Conservation (phyloP, 2,329 filamentous ascomycete genomes). For the Pseudogymnoascus sp. region DNA sequence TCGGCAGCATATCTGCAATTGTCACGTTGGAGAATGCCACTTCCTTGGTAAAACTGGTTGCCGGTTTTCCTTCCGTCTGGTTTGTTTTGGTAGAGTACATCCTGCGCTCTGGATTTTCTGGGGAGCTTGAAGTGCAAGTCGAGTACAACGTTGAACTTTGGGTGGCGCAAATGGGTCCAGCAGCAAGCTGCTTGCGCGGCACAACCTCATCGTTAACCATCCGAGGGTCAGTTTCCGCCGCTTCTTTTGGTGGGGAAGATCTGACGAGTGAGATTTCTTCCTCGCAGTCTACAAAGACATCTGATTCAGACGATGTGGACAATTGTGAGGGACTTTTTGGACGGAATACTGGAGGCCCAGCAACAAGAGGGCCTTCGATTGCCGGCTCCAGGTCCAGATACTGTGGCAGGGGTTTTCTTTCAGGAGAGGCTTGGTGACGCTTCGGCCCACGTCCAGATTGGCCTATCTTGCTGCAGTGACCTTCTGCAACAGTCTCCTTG, state of each 20-base stretch:
- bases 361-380: background rate
- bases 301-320: background rate
- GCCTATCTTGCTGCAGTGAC: background rate
- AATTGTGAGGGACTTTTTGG: background rate
- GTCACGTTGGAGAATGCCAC: background rate
- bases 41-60: background rate
- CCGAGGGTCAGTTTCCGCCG: background rate
- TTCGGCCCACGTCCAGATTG: background rate
- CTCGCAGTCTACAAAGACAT: slow-evolving; percentile 1
- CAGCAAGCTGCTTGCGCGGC: background rate
- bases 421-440: background rate
- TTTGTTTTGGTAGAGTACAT: background rate
- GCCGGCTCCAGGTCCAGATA: background rate
- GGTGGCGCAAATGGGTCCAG: background rate
- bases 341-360: background rate
- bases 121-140: background rate
- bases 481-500: too few species aligned
- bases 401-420: background rate
- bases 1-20: background rate
- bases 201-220: background rate
- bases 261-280: background rate
- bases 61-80: background rate
- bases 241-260: background rate
- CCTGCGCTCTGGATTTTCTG: background rate
- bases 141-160: background rate